Evolutionary conservation across 352 stramenopile genomes (phyloP).

Genomic region (Phytophthora idaei): DNA sequence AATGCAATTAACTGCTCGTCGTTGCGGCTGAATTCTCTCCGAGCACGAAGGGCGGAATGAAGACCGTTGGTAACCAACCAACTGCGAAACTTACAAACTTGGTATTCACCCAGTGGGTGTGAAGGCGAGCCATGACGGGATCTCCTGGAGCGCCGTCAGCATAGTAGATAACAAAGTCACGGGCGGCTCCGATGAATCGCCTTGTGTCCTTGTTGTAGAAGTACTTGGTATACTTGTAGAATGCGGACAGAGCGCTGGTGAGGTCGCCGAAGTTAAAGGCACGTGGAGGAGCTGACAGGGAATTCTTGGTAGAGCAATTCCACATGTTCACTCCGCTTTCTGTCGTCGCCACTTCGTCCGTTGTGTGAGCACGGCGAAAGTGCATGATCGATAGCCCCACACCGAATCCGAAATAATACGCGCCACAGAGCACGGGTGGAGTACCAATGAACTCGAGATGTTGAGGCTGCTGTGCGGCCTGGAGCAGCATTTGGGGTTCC

Average conservation of each 20-base stretch:
- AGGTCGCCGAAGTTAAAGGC: background rate
- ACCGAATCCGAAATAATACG: constrained; percentile 19
- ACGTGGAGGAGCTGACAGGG: background rate
- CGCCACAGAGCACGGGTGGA: constrained; percentile 1
- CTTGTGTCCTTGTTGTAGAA: constrained; percentile 22
- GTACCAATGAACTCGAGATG: constrained; percentile 18
- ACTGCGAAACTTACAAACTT: constrained; percentile 16
- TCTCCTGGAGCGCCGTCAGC: background rate
- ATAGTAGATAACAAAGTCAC: constrained; percentile 12
- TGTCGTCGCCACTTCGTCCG: constrained; percentile 5
- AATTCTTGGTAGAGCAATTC: constrained; percentile 11
- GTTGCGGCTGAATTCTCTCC: constrained; percentile 6
- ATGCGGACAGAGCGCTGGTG: constrained; percentile 1
- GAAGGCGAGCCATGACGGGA: background rate
- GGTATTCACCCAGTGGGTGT: constrained; percentile 12
- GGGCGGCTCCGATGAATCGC: background rate
- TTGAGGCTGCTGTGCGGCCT: constrained; percentile 12
- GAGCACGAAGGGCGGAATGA: background rate
- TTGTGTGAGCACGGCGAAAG: background rate
- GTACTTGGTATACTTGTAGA: constrained; percentile 20
- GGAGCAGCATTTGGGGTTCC: constrained; percentile 13
- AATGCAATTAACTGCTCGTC: constrained; percentile 9
- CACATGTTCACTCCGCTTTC: constrained; percentile 13
- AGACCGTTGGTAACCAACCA: background rate
- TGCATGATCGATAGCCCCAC: constrained; percentile 19